phyloP scores from a whole-genome alignment of 2,329 filamentous ascomycete genomes.

The Tolypocladium amazonense region DNA sequence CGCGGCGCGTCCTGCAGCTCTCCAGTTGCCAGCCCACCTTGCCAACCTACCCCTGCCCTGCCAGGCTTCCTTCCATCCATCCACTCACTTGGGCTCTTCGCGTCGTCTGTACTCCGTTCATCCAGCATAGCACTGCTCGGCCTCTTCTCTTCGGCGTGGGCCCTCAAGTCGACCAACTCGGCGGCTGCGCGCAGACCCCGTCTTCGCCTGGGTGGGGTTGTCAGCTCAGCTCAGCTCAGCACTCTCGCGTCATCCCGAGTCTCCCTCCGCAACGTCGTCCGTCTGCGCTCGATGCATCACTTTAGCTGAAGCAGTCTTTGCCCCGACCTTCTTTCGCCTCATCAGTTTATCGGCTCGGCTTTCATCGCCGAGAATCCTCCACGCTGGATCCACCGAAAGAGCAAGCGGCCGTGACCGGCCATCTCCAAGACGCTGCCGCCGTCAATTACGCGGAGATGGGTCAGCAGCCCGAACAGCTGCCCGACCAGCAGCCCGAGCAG shows the following conservation, averaged over 20 bases:
- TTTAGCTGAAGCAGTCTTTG: background rate
- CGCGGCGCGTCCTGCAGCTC: background rate
- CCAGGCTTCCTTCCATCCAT: background rate
- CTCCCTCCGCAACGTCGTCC: background rate
- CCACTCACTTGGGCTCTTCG: background rate
- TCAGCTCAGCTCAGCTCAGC: background rate
- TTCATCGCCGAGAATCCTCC: conserved; percentile 9
- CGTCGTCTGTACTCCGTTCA: background rate
- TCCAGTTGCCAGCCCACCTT: conserved; percentile 1
- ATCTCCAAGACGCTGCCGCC: conserved; percentile 23
- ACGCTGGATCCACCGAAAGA: conserved; percentile 42
- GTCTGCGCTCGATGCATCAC: background rate
- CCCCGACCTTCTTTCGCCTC: background rate
- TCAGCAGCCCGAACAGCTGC: background rate
- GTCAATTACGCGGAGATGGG: conserved; percentile 39
- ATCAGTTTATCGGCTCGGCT: background rate
- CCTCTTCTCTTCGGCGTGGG: background rate
- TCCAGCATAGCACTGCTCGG: background rate
- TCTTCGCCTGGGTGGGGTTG: background rate
- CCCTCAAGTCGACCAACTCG: background rate
- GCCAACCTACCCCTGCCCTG: conserved; percentile 5
- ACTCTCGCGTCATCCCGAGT: background rate
- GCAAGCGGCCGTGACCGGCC: conserved; percentile 11
- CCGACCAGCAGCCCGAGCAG: background rate
- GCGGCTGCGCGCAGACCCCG: background rate